These are phyloP conservation scores for Nannochloropsis oceanica DNA, from an alignment of 108 stramenopile genomes.

Conservation along the genomic window DNA sequence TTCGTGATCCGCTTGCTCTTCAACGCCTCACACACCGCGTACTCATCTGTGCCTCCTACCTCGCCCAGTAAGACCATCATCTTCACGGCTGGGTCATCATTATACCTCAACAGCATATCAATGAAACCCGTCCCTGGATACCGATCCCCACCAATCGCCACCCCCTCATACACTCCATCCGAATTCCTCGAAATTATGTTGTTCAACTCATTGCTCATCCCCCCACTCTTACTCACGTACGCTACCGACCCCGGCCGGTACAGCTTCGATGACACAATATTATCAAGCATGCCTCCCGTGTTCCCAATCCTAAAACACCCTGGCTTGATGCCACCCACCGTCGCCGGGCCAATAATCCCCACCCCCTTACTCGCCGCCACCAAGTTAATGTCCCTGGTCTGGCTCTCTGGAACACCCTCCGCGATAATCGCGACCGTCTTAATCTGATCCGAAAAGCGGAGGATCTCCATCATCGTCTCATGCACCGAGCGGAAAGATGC, in stretches of 20 bases:
- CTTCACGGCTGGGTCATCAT: slow-evolving; percentile 60
- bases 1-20: slow-evolving; percentile 65
- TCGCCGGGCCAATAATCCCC: slow-evolving; percentile 72
- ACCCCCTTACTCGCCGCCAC: slow-evolving; percentile 55
- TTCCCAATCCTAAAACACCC: slow-evolving; percentile 83
- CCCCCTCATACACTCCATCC: slow-evolving; percentile 74
- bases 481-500: slow-evolving; percentile 72
- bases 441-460: slow-evolving; percentile 51
- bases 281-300: slow-evolving; percentile 85
- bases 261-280: slow-evolving; percentile 72
- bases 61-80: slow-evolving; percentile 72
- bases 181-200: slow-evolving; percentile 65
- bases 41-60: slow-evolving; percentile 79
- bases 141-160: slow-evolving; percentile 77
- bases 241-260: slow-evolving; percentile 63
- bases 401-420: slow-evolving; percentile 76
- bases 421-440: slow-evolving; percentile 77
- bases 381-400: slow-evolving; percentile 57
- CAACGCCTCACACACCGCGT: slow-evolving; percentile 67
- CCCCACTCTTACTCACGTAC: slow-evolving; percentile 74
- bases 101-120: slow-evolving; percentile 72
- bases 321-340: slow-evolving; percentile 74
- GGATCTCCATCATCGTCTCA: slow-evolving; percentile 54
- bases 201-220: slow-evolving; percentile 79
- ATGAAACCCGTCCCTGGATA: slow-evolving; percentile 72